phyloP scores from a whole-genome alignment of 495 filamentous ascomycete species.

The Penicillium soppii region DNA sequence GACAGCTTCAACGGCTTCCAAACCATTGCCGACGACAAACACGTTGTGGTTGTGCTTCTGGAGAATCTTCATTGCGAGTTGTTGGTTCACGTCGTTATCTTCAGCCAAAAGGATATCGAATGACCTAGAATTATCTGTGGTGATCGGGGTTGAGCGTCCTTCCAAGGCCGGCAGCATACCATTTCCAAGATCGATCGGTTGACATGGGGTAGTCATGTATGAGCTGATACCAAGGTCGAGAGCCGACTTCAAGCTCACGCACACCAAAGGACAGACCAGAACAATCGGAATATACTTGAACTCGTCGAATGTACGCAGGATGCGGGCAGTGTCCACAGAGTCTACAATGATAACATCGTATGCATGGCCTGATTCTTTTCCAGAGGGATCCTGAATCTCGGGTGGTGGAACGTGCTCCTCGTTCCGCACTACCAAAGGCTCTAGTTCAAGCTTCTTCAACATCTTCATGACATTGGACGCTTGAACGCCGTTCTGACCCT shows the following conservation, averaged over 20 bases:
- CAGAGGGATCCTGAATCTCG: constrained; percentile 56
- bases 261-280: constrained; percentile 84
- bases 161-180: constrained; percentile 98
- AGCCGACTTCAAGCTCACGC: constrained; percentile 90
- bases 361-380: constrained; percentile 59
- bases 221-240: constrained; percentile 95
- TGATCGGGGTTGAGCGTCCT: constrained; percentile 85
- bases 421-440: constrained; percentile 77
- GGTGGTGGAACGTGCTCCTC: constrained; percentile 58
- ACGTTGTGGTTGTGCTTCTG: constrained; percentile 98
- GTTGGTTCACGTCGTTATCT: constrained; percentile 97
- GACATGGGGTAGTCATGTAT: constrained; percentile 98
- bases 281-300: constrained; percentile 99
- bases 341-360: constrained; percentile 99
- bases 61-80: constrained; percentile 93
- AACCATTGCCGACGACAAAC: constrained; percentile 92
- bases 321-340: constrained; percentile 83
- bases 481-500: constrained; percentile 72
- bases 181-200: constrained; percentile 93
- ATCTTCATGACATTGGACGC: constrained; percentile 75
- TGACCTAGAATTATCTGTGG: constrained; percentile 90
- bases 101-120: constrained; percentile 96
- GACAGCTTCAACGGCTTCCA: constrained; percentile 86
- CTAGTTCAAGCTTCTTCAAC: constrained; percentile 74
- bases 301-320: constrained; percentile 81